Base-by-base conservation (phyloP, 495 filamentous ascomycete species). In the Polyplosphaeria fusca region DNA sequence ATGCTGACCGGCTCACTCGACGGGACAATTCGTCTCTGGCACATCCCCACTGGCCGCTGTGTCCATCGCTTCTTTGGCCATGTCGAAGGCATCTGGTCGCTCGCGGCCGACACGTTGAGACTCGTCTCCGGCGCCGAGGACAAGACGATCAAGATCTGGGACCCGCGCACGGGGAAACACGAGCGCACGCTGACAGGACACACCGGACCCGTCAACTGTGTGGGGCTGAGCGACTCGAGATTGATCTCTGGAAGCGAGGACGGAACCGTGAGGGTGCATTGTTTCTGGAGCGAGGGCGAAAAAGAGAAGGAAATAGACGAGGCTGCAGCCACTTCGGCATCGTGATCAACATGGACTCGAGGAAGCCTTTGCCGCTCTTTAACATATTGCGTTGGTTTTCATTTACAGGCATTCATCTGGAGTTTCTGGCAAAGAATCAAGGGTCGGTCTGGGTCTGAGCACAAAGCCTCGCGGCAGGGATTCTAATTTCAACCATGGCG, bases 71-170 rank as follows among this genome's bases (percentile, higher is more conserved):
- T 95, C 73, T 99, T 97, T 57, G 93, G 93, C 0, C 93, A 99
- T 61, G 76, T 99, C 20, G 93, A 97, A 69, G 93, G 93, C 22
- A 85, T 99, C 20, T 99, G 93, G 93, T 86, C 88, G 9, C 79
- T 99, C 4, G 91, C 88, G 1, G 94, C 88, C 1, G 94, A 99
- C 68, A 90, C 87, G 0, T 76, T 99, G 28, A 83, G 93, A 14
- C 82, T 95, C 25, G 89, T 96, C 28, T 87, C 85, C 48, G 93
- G 91, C 11, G 86, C 88, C 28, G 86, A 96, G 70, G 93, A 99
- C 71, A 82, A 87, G 32, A 96, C 91, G 84, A 87, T 95, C 69
- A 96, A 96, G 70, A 86, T 94, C 32, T 98, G 94, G 94, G 92
- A 97, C 73, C 84, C 92, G 24, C 76, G 89, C 63, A 89, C 87